Evolutionary conservation across 345 rosid genomes (phyloP).

Genomic region (Moricandia moricandioides): DNA sequence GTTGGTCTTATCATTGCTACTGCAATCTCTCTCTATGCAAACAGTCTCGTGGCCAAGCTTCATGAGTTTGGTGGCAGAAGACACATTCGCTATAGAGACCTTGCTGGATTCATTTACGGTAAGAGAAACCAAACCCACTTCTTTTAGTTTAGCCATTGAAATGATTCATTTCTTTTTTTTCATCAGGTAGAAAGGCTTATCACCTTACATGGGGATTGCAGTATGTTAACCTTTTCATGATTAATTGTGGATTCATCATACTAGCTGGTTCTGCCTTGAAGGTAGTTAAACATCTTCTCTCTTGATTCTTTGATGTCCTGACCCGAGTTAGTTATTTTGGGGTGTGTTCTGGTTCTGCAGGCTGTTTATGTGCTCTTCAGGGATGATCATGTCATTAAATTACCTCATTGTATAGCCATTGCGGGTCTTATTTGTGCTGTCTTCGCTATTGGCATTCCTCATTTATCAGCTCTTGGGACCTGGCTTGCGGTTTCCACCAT

Average conservation of each 20-base stretch:
- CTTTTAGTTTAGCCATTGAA: too few species aligned
- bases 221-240: not conserved
- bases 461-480: not conserved
- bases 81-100: not conserved
- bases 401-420: not conserved
- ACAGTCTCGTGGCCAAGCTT: not conserved
- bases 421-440: not conserved
- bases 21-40: not conserved
- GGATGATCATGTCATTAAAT: not conserved
- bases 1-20: not conserved
- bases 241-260: not conserved
- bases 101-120: slow-evolving; percentile 1
- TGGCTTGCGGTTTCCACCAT: not conserved
- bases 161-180: not conserved
- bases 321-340: not conserved
- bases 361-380: not conserved
- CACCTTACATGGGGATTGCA: not conserved
- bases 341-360: not conserved
- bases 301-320: not conserved
- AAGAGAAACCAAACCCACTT: not conserved
- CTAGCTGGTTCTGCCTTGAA: not conserved
- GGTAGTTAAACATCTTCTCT: not conserved
- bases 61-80: not conserved
- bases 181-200: not conserved
- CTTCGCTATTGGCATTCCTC: not conserved